Evolutionary conservation across 2,329 filamentous ascomycete species (phyloP).

Genomic region (Ceratocystiopsis sp.): DNA sequence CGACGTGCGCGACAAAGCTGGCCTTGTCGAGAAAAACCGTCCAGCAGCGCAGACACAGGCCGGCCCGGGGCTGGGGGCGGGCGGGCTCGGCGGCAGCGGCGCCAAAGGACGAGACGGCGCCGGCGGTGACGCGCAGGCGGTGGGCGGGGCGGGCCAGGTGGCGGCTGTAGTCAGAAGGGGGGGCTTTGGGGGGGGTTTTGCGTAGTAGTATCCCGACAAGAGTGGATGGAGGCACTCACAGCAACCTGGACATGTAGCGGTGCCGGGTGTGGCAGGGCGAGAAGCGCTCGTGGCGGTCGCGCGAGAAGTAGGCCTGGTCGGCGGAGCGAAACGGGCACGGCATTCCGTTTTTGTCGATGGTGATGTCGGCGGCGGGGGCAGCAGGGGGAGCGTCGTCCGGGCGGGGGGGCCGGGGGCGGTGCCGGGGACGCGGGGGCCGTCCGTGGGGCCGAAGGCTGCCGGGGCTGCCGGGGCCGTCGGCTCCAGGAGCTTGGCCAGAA

Average conservation of each 20-base stretch:
- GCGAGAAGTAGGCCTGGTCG: constrained; percentile 11
- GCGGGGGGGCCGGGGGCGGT: background rate
- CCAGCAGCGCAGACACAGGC: constrained; percentile 19
- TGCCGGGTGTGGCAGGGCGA: constrained; percentile 17
- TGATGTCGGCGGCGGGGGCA: constrained; percentile 3
- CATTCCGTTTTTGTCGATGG: constrained; percentile 14
- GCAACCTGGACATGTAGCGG: constrained; percentile 17
- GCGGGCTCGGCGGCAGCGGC: constrained; percentile 8
- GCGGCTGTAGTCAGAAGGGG: constrained; percentile 12
- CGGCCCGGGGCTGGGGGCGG: constrained; percentile 13
- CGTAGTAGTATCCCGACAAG: no score
- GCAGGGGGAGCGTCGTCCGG: background rate
- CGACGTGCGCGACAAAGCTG: constrained; percentile 13
- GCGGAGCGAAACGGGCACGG: constrained; percentile 9
- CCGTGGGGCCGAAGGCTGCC: no score
- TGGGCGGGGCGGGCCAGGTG: constrained; percentile 17
- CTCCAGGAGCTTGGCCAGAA: background rate
- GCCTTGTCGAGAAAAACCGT: constrained; percentile 11
- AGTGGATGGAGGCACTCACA: constrained; percentile 14
- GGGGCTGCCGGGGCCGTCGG: background rate
- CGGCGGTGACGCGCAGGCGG: constrained; percentile 12
- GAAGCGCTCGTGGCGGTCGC: constrained; percentile 14
- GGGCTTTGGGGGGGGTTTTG: background rate
- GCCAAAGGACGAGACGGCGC: constrained; percentile 16
- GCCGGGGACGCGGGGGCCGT: background rate